Base-by-base conservation (phyloP, 2,329 filamentous ascomycete species). In the Cytospora mali region DNA sequence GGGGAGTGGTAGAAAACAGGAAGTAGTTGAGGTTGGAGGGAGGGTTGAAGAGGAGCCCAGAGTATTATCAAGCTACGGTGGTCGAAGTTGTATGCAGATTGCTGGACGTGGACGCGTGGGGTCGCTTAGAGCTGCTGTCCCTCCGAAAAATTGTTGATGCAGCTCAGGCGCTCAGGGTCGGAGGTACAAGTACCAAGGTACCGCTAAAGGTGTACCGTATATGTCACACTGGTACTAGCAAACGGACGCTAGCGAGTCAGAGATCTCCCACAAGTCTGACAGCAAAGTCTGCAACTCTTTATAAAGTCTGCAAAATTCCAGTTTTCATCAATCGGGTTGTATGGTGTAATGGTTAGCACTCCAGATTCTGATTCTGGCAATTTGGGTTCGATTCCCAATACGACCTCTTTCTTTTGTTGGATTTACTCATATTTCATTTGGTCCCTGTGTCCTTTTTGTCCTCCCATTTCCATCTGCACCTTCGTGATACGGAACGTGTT, bases 61-160 rank as follows among this genome's bases (percentile, higher is more conserved):
- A 51, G 16, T 28, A 18, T 59, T 49, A 18, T 59, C 35, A 28
- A 35, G 55, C 29, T 35, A 54, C 31, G 52, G 39, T 52, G 48
- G 50, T 33, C 48, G 55, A 58, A 49, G 61, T 59, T 33, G 50
- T 33, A 21, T 42, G 31, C 52, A 62, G 61, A 53, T 57, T 58
- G 51, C 42, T 58, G 55, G 23, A 14, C 55, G 56, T 62, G 42
- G 61, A 62, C 61, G 61, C 61, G 61, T 62, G 61, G 55, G 61
- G 61, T 62, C 50, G 55, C 53, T 48, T 54, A 33, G 33, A 62
- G 61, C 59, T 56, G 28, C 58, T 60, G 58, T 54, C 58, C 27
- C 50, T 52, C 58, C 52, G 58, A 60, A 60, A 60, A 60, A 54
- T 60, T 54, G 58, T 52, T 54, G 50, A 39, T 39, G 25, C 58